Base-by-base conservation (phyloP, 495 filamentous ascomycete species). In the Aspergillus leporis region DNA sequence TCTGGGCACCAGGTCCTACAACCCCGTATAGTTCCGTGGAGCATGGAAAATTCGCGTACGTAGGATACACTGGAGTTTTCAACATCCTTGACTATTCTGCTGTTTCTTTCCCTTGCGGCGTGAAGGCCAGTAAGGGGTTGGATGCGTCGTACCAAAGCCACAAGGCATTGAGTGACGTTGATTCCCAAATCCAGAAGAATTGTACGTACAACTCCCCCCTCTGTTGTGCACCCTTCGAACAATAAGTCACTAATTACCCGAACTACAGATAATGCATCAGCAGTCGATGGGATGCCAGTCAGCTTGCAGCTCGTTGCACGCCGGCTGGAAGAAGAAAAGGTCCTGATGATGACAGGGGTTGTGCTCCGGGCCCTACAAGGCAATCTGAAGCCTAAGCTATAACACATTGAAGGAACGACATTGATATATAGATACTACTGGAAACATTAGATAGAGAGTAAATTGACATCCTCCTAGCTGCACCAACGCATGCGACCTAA, bases 321-420 rank as follows among this genome's bases (percentile, higher is more conserved):
- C 30, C 69, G 73, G 25, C 61, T 78, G 7, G 72, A 81, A 60
- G 79, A 81, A 52, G 78, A 81, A 66, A 81, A 78, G 56, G 61
- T 73, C 5, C 43, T 66, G 21, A 58, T 58, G 53, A 62, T 66
- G 57, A 57, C 60, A 10, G 60, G 56, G 18, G 56, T 60, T 0
- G 51, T 66, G 3, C 18, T 47, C 4, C 19, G 13, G 10, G 43
- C 43, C 0, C 1, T 47, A 23, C 19, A n/a, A 3, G 6, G 10
- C 6, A 14, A 18, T 2, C 6, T 12, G 38, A 41, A 41, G 38
- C 10, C 38, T 14, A 41, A 41, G 38, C 13, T 41, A 41, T 41
- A n/a, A n/a, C 13, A 14, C 12, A 3, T n/a, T 41, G 16, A 28
- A 28, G 25, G 6, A 3, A 28, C 6, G 25, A 3, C 25, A 28